A percentile compares a stretch with the other conserved stretches of the same genome.
Conservation (phyloP, 2,329 filamentous ascomycete genomes). For the Leptographium wingfieldii region DNA sequence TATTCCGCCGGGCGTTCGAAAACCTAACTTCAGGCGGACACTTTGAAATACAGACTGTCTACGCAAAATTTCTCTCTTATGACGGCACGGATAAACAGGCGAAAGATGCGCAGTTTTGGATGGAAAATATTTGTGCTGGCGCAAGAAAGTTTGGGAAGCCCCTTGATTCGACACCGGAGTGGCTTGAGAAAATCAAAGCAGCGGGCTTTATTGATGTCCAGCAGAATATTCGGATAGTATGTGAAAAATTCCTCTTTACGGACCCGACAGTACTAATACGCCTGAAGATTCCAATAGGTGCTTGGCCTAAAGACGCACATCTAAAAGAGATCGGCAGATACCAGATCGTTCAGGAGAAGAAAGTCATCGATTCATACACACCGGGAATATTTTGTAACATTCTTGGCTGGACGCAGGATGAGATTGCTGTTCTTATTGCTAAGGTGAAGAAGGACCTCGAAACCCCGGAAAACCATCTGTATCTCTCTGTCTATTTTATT, state of each 20-base stretch:
- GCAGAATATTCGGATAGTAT: neutral
- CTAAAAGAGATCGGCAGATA: slow-evolving; percentile 4
- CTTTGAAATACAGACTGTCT: slow-evolving; percentile 40
- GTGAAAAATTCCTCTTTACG: neutral
- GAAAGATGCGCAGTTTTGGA: slow-evolving; percentile 9
- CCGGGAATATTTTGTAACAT: slow-evolving; percentile 11
- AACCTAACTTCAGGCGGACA: slow-evolving; percentile 37
- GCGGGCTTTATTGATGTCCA: slow-evolving; percentile 18
- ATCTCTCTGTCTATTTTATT: slow-evolving; percentile 3
- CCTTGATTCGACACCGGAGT: slow-evolving; percentile 7
- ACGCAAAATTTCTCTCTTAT: slow-evolving; percentile 12
- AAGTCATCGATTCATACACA: slow-evolving; percentile 2
- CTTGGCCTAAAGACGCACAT: slow-evolving; percentile 14
- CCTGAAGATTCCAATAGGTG: slow-evolving; percentile 15
- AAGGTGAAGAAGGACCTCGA: slow-evolving; percentile 7
- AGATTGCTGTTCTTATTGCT: slow-evolving; percentile 8
- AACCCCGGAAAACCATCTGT: slow-evolving; percentile 6
- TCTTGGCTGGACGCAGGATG: slow-evolving; percentile 8
- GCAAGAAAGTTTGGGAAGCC: slow-evolving; percentile 10
- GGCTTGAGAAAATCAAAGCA: slow-evolving; percentile 14
- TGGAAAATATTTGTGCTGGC: slow-evolving; percentile 6
- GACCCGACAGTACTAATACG: neutral
- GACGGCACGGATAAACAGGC: slow-evolving; percentile 11
- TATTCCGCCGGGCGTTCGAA: slow-evolving; percentile 15
- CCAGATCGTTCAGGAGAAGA: neutral